Evolutionary conservation across 257 asterid genomes (phyloP).

Genomic region (Anisodus tanguticus): DNA sequence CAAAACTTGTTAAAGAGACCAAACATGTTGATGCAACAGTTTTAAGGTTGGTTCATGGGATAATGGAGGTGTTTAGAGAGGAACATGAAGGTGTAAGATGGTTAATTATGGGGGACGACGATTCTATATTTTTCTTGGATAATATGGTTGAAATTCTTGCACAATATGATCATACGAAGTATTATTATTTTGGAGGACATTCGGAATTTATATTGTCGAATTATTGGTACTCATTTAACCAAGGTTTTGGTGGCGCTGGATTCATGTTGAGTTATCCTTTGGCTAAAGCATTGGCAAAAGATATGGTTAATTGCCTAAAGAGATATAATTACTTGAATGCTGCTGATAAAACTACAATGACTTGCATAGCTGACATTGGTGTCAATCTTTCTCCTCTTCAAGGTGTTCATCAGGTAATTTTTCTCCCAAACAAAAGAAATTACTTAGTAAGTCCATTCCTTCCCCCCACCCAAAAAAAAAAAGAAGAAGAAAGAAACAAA

Average conservation of each 20-base stretch:
- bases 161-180: conserved; percentile 44
- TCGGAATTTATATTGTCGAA: conserved; percentile 50
- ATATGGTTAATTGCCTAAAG: conserved; percentile 46
- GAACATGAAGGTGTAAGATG: conserved; percentile 44
- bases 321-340: conserved; percentile 48
- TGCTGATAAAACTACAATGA: conserved; percentile 47
- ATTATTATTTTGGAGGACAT: conserved; percentile 51
- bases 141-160: conserved; percentile 51
- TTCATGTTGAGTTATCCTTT: conserved; percentile 48
- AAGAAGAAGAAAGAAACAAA: background rate
- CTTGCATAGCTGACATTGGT: conserved; percentile 57
- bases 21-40: conserved; percentile 38
- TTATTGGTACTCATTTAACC: conserved; percentile 43
- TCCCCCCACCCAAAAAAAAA: too few species aligned
- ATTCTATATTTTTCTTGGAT: conserved; percentile 48
- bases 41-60: conserved; percentile 46
- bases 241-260: conserved; percentile 66
- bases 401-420: conserved; percentile 57
- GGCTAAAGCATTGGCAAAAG: conserved; percentile 46
- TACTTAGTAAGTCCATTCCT: too few species aligned
- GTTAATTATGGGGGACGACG: conserved; percentile 59
- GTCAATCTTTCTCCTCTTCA: conserved; percentile 44
- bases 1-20: conserved; percentile 33
- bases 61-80: conserved; percentile 39
- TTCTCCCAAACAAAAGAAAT: background rate